A percentile compares a stretch with the other conserved stretches of the same genome.
phyloP scores from a whole-genome alignment of 176 grass and related monocot species.

The Sorghum bicolor region DNA sequence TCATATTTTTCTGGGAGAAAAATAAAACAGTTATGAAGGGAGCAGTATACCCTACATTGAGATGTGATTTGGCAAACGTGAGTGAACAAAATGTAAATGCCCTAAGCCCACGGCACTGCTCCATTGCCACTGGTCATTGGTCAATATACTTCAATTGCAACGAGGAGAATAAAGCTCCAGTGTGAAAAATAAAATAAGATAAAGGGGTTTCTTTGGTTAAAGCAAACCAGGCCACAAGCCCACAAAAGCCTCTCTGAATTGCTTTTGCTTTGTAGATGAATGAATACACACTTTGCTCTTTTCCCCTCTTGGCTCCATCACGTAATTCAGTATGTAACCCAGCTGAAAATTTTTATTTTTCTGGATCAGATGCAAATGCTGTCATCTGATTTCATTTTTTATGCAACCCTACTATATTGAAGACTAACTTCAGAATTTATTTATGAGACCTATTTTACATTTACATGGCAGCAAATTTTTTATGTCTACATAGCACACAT shows the following conservation, averaged over 20 bases:
- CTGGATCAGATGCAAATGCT: not conserved
- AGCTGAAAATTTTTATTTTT: not conserved
- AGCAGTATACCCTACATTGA: not conserved
- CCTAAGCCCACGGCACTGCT: not conserved
- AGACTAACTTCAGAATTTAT: not conserved
- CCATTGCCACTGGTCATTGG: not conserved
- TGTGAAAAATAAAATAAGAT: conserved; percentile 12
- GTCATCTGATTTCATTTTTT: not conserved
- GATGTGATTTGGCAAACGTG: not conserved
- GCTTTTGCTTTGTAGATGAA: conserved; percentile 54
- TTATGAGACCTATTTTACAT: not conserved
- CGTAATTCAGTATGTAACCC: not conserved
- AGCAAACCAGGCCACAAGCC: conserved; percentile 27
- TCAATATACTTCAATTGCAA: conserved; percentile 12
- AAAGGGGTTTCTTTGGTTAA: conserved; percentile 47
- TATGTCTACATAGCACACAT: not conserved
- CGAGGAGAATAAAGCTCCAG: conserved; percentile 46
- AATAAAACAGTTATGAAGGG: not conserved
- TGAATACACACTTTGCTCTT: conserved; percentile 21
- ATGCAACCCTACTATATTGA: not conserved
- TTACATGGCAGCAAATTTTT: too few species aligned
- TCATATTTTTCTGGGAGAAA: not conserved
- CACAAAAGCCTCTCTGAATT: conserved; percentile 38
- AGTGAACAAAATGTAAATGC: not conserved
- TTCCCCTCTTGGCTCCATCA: not conserved